A percentile compares a stretch with the other conserved stretches of the same genome.
Conservation (phyloP, 2,329 filamentous ascomycete species). For the Fusarium hainanense region DNA sequence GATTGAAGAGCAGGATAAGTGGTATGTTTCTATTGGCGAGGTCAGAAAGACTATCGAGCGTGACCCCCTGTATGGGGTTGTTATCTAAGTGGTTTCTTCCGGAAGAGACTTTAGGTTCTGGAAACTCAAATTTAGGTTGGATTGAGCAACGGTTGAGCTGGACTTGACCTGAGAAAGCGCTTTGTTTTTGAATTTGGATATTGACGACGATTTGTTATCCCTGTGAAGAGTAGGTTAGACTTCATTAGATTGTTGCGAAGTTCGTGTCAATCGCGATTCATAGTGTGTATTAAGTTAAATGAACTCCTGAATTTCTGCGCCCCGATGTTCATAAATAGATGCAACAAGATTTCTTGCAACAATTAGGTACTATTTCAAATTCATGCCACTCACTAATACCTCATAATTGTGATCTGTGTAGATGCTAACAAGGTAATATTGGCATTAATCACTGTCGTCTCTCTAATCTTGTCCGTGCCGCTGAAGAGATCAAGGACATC, state of each 20-base stretch:
- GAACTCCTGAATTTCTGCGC: neutral
- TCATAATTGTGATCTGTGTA: too few species aligned
- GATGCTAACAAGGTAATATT: too few species aligned
- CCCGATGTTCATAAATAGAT: neutral
- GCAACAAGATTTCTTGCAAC: neutral
- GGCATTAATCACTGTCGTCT: too few species aligned
- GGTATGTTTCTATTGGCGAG: neutral
- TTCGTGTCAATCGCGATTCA: too few species aligned
- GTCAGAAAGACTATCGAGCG: neutral
- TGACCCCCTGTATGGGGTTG: neutral
- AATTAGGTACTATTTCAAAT: rapidly evolving
- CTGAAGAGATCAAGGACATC: too few species aligned
- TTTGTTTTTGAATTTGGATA: neutral
- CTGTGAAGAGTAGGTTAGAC: too few species aligned
- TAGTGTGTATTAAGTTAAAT: too few species aligned
- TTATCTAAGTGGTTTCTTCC: neutral
- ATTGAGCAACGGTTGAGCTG: neutral
- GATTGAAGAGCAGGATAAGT: neutral
- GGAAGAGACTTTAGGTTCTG: too few species aligned
- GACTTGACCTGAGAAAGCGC: neutral
- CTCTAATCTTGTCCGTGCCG: too few species aligned
- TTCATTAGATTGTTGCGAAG: too few species aligned
- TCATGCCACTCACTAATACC: too few species aligned
- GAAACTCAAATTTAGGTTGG: neutral
- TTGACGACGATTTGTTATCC: rapidly evolving